Base-by-base conservation (phyloP, 225 moss, liverwort and hornwort genomes). In the Marchantia polymorpha region DNA sequence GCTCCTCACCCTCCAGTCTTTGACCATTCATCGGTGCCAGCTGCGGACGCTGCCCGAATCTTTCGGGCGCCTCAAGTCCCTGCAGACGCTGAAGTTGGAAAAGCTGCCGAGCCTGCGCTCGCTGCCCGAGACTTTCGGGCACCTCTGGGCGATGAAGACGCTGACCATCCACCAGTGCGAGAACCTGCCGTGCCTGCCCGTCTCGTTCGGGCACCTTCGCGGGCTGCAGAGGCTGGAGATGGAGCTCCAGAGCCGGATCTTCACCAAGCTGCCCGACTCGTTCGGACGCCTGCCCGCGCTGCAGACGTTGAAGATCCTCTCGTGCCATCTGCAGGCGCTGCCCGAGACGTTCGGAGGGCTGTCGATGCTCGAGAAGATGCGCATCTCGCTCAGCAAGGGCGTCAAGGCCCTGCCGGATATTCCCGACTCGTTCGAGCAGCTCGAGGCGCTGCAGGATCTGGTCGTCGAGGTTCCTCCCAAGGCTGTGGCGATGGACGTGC, bases 341-440 rank as follows among this genome's bases (percentile, higher is more conserved):
- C 78, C 78, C 15, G 67, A 70, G 29, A 63, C 77, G 0, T 64
- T 77, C 17, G 77, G 77, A 22, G 69, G 78, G 11, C 69, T 79
- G 12, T 31, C 78, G 4, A 20, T 69, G 1, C 55, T 79, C 10
- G 78, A 79, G 69, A 79, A 55, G 46, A 52, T 79, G 53, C 54
- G 78, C 14, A 69, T 79, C 30, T 79, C 78, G 1, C 27, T 79
- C 52, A 54, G 53, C 51, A 79, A 69, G 46, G 30, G 68, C 0
- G 78, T 55, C 12, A 79, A 69, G 78, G 68, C 27, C 9, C 55
- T 79, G 78, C 78, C 78, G 20, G 52, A 26, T 26, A 79, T 79
- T 56, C 78, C 78, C 4, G 78, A 79, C 9, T 79, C 78, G 30
- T 79, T 79, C 51, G 78, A 79, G 55, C 78, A 79, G 52, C 78